A percentile compares a stretch with the other conserved stretches of the same genome.
Evolutionary conservation across 2,329 filamentous ascomycete species (phyloP).

Genomic region (Penicillium psychrosexuale): DNA sequence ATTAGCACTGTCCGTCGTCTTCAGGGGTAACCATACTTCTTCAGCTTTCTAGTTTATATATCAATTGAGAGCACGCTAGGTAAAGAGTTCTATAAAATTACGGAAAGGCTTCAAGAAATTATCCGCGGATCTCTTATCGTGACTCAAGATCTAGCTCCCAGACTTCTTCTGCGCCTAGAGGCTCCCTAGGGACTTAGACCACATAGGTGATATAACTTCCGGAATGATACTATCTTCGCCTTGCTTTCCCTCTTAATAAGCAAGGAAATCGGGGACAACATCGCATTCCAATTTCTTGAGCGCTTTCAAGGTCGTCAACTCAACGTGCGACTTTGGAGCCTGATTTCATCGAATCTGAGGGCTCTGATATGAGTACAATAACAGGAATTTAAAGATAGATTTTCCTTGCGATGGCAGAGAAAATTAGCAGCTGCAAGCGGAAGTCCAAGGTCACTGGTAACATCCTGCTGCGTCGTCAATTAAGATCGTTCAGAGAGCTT

Average conservation of each 20-base stretch:
- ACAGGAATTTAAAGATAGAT: constrained; percentile 12
- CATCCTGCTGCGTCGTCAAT: constrained; percentile 8
- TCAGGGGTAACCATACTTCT: background rate
- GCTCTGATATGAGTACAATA: constrained; percentile 5
- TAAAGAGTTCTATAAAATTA: background rate
- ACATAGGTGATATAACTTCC: background rate
- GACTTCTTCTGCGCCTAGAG: background rate
- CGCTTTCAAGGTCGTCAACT: background rate
- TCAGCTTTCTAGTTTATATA: background rate
- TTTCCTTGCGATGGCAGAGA: constrained; percentile 5
- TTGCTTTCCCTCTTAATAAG: background rate
- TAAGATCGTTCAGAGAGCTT: constrained; percentile 10
- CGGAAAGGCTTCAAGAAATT: background rate
- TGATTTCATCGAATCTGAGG: constrained; percentile 1
- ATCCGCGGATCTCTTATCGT: background rate
- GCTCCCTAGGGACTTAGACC: background rate
- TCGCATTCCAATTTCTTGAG: background rate
- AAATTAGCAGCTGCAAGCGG: constrained; percentile 11
- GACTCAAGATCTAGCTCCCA: background rate
- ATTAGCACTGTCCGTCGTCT: constrained; percentile 37
- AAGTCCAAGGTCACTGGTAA: constrained; percentile 9
- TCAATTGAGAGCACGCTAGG: background rate
- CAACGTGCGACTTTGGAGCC: background rate
- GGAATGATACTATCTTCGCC: background rate
- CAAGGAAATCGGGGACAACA: background rate